Conservation (phyloP, 2,329 filamentous ascomycete species). For the Diaporthe batatas region DNA sequence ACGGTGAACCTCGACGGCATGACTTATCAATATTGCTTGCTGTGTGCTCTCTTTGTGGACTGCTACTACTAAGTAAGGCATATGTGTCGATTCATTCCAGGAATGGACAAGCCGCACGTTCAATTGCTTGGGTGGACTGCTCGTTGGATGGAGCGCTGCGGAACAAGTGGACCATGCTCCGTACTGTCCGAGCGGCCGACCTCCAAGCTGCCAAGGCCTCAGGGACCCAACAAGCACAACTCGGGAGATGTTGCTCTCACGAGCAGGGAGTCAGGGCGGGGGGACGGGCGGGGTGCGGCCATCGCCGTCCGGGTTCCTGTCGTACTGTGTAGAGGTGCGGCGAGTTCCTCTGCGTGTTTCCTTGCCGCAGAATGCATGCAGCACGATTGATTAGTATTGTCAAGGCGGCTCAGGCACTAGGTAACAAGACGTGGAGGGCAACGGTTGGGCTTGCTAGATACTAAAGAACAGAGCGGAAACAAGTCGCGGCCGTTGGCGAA, state of each 20-base stretch:
- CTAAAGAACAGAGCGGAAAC: not conserved
- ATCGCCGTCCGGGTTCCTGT: not conserved
- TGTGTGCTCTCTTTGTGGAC: not conserved
- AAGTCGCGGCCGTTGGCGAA: constrained; percentile 10
- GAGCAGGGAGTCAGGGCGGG: not conserved
- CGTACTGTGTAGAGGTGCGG: not conserved
- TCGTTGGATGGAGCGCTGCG: not conserved
- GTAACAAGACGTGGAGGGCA: not conserved
- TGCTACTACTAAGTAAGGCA: not conserved
- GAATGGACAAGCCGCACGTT: not conserved
- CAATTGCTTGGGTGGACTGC: not conserved
- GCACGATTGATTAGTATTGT: not conserved
- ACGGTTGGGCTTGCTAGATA: not conserved
- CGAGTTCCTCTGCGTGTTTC: not conserved
- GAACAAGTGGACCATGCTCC: too few species aligned
- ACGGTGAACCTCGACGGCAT: too few species aligned
- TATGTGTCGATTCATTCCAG: not conserved
- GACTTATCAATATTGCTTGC: too few species aligned
- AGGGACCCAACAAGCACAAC: too few species aligned
- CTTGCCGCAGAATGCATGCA: not conserved
- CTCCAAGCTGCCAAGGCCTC: not conserved
- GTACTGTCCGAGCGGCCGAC: not conserved
- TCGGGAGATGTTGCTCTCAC: not conserved
- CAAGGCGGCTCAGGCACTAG: not conserved
- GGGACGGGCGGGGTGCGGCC: not conserved